phyloP scores from a whole-genome alignment of 2,329 filamentous ascomycete species.

The Ampelomyces quisqualis region DNA sequence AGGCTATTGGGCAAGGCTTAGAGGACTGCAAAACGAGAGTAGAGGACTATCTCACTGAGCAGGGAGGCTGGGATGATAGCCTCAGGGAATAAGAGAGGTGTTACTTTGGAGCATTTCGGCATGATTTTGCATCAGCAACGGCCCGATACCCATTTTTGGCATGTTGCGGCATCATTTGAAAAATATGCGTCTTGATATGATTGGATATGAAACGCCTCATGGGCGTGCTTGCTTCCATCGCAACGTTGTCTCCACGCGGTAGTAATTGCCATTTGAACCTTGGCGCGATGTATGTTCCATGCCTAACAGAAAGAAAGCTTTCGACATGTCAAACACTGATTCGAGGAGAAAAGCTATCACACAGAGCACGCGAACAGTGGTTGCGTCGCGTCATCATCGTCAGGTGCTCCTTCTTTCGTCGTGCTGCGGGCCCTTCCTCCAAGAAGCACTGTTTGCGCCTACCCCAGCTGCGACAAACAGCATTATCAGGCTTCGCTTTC shows the following conservation, averaged over 20 bases:
- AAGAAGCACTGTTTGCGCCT: constrained; percentile 1
- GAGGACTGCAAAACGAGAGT: constrained; percentile 72
- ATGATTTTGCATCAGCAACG: constrained; percentile 24
- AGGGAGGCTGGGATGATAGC: constrained; percentile 84
- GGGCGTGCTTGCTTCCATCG: constrained; percentile 4
- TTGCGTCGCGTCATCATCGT: too few species aligned
- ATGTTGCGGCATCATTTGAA: too few species aligned
- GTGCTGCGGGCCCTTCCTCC: too few species aligned
- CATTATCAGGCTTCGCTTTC: neutral
- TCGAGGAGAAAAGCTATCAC: too few species aligned
- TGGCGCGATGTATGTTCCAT: too few species aligned
- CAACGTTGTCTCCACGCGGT: neutral
- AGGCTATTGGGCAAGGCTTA: constrained; percentile 78
- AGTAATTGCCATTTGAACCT: too few species aligned
- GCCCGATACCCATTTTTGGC: constrained; percentile 41
- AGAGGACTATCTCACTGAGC: constrained; percentile 68
- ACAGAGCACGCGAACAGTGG: too few species aligned
- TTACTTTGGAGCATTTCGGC: constrained; percentile 14
- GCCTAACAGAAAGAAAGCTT: too few species aligned
- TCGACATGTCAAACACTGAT: too few species aligned
- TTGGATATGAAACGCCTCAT: neutral
- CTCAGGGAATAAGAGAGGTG: constrained; percentile 41
- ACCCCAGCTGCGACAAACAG: neutral
- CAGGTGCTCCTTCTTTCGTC: too few species aligned
- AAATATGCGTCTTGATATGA: too few species aligned